Evolutionary conservation across 2,329 filamentous ascomycete genomes (phyloP).

Genomic region (Lasiodiplodia theobromae): DNA sequence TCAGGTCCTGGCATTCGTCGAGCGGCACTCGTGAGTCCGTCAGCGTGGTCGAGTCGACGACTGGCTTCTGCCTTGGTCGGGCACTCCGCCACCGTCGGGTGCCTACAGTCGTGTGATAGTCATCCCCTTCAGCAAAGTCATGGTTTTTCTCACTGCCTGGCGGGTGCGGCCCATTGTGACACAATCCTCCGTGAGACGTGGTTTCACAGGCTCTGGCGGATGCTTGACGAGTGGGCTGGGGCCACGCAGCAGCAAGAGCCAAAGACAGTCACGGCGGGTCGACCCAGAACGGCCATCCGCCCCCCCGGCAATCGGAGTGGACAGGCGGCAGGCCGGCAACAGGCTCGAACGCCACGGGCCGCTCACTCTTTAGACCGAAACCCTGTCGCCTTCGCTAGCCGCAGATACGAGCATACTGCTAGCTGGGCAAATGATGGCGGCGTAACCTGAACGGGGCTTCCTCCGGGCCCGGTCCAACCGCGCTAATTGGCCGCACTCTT

Average conservation of each 20-base stretch:
- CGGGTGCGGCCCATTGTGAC: slow-evolving; percentile 8
- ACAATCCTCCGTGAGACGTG: not conserved
- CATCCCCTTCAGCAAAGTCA: slow-evolving; percentile 4
- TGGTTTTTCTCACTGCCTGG: not conserved
- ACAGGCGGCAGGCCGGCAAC: slow-evolving; percentile 22
- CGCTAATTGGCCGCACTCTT: slow-evolving; percentile 12
- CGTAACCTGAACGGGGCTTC: slow-evolving; percentile 22
- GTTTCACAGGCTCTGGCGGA: not conserved
- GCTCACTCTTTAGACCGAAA: slow-evolving; percentile 4
- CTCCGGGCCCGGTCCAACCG: slow-evolving; percentile 11
- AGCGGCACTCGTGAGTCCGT: slow-evolving; percentile 30
- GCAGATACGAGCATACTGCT: slow-evolving; percentile 20
- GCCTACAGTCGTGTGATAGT: not conserved
- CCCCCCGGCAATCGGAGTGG: not conserved
- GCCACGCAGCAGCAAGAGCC: not conserved
- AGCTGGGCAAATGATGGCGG: slow-evolving; percentile 20
- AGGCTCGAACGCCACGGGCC: slow-evolving; percentile 10
- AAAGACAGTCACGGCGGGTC: not conserved
- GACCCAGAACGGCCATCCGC: not conserved
- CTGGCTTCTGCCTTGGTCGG: not conserved
- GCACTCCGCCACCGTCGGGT: slow-evolving; percentile 5
- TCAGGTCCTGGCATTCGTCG: slow-evolving; percentile 35
- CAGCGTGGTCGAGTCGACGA: slow-evolving; percentile 7
- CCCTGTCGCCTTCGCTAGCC: slow-evolving; percentile 24
- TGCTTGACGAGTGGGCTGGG: slow-evolving; percentile 4